These are phyloP conservation scores for Psilocybe mexicana DNA, from an alignment of 1,284 basidiomycete species.

Conservation along the genomic window DNA sequence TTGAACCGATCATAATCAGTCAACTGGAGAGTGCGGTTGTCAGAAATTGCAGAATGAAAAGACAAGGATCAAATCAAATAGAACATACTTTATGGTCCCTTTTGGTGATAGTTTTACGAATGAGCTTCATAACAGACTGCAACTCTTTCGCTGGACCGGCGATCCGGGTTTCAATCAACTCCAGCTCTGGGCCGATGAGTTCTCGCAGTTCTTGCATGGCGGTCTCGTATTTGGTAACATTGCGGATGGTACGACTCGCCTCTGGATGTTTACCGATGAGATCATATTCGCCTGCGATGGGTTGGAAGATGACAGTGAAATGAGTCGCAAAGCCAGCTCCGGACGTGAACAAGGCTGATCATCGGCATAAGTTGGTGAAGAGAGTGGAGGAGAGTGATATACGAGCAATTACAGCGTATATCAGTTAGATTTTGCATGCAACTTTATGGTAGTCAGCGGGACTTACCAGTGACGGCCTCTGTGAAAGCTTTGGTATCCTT, in stretches of 20 bases:
- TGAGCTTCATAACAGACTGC: slow-evolving; percentile 82
- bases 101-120: slow-evolving; percentile 94
- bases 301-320: slow-evolving; percentile 79
- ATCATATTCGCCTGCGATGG: slow-evolving; percentile 83
- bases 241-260: slow-evolving; percentile 76
- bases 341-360: slow-evolving; percentile 78
- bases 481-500: slow-evolving; percentile 91
- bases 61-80: not conserved
- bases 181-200: slow-evolving; percentile 87
- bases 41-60: not conserved
- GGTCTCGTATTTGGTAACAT: slow-evolving; percentile 70
- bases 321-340: slow-evolving; percentile 79
- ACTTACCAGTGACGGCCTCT: slow-evolving; percentile 74
- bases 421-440: slow-evolving; percentile 8
- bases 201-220: slow-evolving; percentile 84
- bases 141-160: slow-evolving; percentile 89
- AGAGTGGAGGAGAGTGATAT: not conserved
- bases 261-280: slow-evolving; percentile 80
- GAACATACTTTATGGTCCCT: slow-evolving; percentile 87
- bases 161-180: slow-evolving; percentile 91
- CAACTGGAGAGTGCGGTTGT: slow-evolving; percentile 48
- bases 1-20: slow-evolving; percentile 96
- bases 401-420: not conserved
- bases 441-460: not conserved
- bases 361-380: not conserved